Evolutionary conservation across 2,329 filamentous ascomycete genomes (phyloP), one percentile per base, ranked within the genome.

Genomic region (Anthostomella pinea): DNA sequence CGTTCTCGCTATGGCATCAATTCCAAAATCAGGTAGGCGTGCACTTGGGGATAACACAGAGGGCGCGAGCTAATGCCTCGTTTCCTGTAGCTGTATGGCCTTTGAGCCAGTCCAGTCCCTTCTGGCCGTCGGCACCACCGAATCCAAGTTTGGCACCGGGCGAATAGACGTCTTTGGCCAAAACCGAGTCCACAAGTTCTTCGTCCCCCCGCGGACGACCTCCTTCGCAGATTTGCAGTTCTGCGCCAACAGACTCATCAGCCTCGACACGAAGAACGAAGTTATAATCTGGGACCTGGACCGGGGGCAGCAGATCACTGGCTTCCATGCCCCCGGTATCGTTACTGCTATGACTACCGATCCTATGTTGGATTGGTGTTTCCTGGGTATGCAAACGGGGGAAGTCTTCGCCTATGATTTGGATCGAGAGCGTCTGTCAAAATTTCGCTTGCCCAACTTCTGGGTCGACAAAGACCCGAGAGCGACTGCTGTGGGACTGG

Each of bases 31-130:
- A 77, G 77, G 79, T 82, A 58, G 32, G 64, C 24, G 5, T n/a
- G n/a, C n/a, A n/a, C n/a, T n/a, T n/a, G n/a, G n/a, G n/a, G n/a
- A n/a, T n/a, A n/a, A n/a, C n/a, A n/a, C n/a, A n/a, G n/a, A n/a
- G n/a, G n/a, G n/a, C n/a, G n/a, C n/a, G 20, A 23, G 28, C 36
- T 39, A 44, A 42, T 33, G 36, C 34, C 29, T 13, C 17, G 10
- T 30, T 6, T 16, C 77, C 51, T 72, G 75, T 53, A 88, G 87
- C 53, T 85, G 85, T 47, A 69, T 97, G 48, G 85, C 89, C 43
- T 97, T 95, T 68, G 90, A 97, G 50, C 90, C 93, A 1, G 76
- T 96, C 9, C 93, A 98, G 60, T 95, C 90, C 18, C 80, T 98
- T 39, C 75, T 98, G 33, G 93, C 93, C 26, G 79, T 97, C 46